Conservation (phyloP, 768 basidiomycete genomes). For the Leccinum ochraceum region DNA sequence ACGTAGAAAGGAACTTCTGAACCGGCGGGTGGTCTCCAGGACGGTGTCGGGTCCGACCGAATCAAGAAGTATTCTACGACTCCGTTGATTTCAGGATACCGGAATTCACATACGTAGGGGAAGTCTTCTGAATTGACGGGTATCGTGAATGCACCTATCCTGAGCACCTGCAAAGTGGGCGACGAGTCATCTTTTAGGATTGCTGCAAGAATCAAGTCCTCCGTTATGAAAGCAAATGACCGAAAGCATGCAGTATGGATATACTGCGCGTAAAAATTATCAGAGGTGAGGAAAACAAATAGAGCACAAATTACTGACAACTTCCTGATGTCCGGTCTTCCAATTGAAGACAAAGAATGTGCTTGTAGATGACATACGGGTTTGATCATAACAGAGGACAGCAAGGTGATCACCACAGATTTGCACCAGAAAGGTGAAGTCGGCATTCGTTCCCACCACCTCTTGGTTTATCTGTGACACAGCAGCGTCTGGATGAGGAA, state of each 20-base stretch:
- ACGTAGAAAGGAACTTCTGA: constrained; percentile 22
- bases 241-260: constrained; percentile 23
- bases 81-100: constrained; percentile 25
- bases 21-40: constrained; percentile 21
- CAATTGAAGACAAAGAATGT: constrained; percentile 38
- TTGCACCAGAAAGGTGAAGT: constrained; percentile 29
- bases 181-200: constrained; percentile 9
- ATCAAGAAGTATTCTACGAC: constrained; percentile 26
- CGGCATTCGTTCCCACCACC: constrained; percentile 1
- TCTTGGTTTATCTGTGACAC: constrained; percentile 17
- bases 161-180: constrained; percentile 22
- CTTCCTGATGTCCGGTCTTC: constrained; percentile 30
- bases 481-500: constrained; percentile 26
- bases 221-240: constrained; percentile 38
- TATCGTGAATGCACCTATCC: constrained; percentile 9
- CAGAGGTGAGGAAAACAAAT: background rate
- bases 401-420: constrained; percentile 34
- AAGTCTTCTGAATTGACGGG: constrained; percentile 14
- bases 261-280: constrained; percentile 18
- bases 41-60: constrained; percentile 36
- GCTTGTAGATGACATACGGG: constrained; percentile 2
- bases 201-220: constrained; percentile 28
- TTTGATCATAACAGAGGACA: constrained; percentile 26
- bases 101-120: constrained; percentile 28
- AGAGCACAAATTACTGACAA: constrained; percentile 24